Evolutionary conservation across 768 basidiomycete species (phyloP).

Genomic region (Pleurotus sapidus): DNA sequence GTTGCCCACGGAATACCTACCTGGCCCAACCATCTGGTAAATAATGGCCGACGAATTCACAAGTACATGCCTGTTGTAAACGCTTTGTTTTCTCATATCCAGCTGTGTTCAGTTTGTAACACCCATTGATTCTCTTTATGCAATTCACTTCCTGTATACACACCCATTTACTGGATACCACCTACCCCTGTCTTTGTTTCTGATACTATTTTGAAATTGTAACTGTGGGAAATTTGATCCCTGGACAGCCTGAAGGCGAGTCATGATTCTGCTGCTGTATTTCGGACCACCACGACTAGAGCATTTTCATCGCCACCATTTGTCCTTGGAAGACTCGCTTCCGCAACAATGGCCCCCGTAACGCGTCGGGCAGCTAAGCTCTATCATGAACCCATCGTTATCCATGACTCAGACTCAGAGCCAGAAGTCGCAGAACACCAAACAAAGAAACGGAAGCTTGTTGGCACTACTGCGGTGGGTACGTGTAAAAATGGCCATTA

Average conservation of each 20-base stretch:
- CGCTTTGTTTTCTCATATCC: constrained; percentile 4
- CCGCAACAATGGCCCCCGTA: background rate
- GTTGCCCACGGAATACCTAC: constrained; percentile 69
- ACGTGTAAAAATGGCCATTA: constrained; percentile 15
- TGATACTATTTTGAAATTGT: too few relatives aligned
- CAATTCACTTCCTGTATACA: constrained; percentile 11
- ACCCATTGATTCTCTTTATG: constrained; percentile 3
- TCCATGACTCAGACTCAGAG: constrained; percentile 19
- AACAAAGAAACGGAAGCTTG: constrained; percentile 12
- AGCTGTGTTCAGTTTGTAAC: constrained; percentile 6
- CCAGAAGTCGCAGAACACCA: constrained; percentile 4
- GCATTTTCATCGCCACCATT: too few relatives aligned
- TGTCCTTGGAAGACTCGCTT: too few relatives aligned
- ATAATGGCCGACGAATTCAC: constrained; percentile 2
- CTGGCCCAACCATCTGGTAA: constrained; percentile 77
- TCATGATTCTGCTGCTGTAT: too few relatives aligned
- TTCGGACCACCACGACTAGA: too few relatives aligned
- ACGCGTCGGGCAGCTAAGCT: background rate
- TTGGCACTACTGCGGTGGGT: constrained; percentile 13
- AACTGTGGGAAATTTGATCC: too few relatives aligned
- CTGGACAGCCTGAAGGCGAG: too few relatives aligned
- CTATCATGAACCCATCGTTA: constrained; percentile 8
- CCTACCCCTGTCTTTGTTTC: too few relatives aligned
- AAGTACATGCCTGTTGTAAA: background rate
- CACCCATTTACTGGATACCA: background rate